Evolutionary conservation across 169 alveolate genomes (phyloP).

Genomic region (Plasmodium knowlesi): DNA sequence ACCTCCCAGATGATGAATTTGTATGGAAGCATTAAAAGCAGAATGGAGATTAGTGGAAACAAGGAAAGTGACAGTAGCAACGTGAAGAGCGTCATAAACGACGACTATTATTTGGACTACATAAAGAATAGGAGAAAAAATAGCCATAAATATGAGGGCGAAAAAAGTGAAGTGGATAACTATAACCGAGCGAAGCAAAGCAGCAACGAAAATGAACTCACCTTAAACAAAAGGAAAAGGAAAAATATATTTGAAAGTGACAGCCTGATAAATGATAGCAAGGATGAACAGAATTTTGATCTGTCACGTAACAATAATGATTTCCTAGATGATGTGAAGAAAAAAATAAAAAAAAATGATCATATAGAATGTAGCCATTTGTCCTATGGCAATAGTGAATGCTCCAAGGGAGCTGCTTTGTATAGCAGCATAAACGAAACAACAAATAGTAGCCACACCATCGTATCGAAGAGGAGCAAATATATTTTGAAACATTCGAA

Average conservation of each 20-base stretch:
- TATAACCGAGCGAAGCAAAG: neutral
- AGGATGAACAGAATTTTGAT: neutral
- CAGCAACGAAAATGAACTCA: slow-evolving; percentile 3
- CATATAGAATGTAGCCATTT: slow-evolving; percentile 32
- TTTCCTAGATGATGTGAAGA: neutral
- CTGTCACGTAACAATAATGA: neutral
- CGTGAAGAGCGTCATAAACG: slow-evolving; percentile 13
- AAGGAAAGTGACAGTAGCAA: slow-evolving; percentile 3
- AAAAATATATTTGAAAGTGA: slow-evolving; percentile 29
- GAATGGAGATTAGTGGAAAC: neutral
- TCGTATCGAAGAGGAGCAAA: slow-evolving; percentile 71
- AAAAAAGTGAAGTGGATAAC: neutral
- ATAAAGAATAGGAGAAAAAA: slow-evolving; percentile 1
- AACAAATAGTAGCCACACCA: slow-evolving; percentile 62
- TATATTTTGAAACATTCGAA: slow-evolving; percentile 57
- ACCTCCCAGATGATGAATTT: neutral
- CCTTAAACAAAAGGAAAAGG: slow-evolving; percentile 23
- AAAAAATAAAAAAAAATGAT: neutral
- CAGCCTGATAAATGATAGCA: slow-evolving; percentile 8
- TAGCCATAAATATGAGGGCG: neutral
- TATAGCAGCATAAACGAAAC: slow-evolving; percentile 71
- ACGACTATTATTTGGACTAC: slow-evolving; percentile 20
- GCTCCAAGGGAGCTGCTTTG: slow-evolving; percentile 29
- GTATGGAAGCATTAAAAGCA: slow-evolving; percentile 18
- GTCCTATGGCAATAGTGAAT: slow-evolving; percentile 43